A percentile compares a stretch with the other conserved stretches of the same genome.
Conservation (phyloP, 305 asterid genomes). For the Fraxinus greggii region DNA sequence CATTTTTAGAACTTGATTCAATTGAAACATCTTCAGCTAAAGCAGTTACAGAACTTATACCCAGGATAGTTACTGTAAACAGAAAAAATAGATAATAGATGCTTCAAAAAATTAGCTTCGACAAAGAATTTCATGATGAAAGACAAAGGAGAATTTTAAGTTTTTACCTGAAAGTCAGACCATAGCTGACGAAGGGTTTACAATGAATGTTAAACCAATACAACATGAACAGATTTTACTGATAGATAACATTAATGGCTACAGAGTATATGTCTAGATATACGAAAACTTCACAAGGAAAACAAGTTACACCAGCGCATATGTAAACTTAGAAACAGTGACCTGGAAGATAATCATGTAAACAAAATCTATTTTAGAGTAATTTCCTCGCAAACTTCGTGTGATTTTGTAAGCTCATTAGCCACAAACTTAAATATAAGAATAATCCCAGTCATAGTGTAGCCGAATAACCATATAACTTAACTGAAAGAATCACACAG, state of each 20-base stretch:
- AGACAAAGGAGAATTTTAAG: conserved; percentile 5
- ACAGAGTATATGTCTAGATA: not conserved
- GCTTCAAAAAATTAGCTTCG: conserved; percentile 6
- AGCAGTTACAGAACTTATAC: conserved; percentile 48
- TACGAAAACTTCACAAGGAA: not conserved
- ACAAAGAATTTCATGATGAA: conserved; percentile 12
- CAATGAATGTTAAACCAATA: conserved; percentile 4
- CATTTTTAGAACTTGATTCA: conserved; percentile 41
- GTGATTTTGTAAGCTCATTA: not conserved
- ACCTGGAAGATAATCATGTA: not conserved
- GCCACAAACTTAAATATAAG: not conserved
- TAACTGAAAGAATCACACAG: not conserved
- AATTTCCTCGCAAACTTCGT: not conserved
- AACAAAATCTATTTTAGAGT: not conserved
- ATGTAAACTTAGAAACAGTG: not conserved
- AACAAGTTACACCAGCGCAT: not conserved
- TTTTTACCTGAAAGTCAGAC: not conserved
- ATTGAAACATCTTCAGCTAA: conserved; percentile 65
- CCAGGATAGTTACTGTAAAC: conserved; percentile 59
- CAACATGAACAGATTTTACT: conserved; percentile 9
- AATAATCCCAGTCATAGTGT: not conserved
- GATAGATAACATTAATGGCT: not conserved
- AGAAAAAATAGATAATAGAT: conserved; percentile 13
- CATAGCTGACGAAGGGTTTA: conserved; percentile 13
- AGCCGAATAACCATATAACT: not conserved